Percentiles rank a stretch among this genome's conserved stretches.
These are phyloP conservation scores for Leccinum ponderosum DNA, from an alignment of 1,284 basidiomycete species.

Conservation along the genomic window DNA sequence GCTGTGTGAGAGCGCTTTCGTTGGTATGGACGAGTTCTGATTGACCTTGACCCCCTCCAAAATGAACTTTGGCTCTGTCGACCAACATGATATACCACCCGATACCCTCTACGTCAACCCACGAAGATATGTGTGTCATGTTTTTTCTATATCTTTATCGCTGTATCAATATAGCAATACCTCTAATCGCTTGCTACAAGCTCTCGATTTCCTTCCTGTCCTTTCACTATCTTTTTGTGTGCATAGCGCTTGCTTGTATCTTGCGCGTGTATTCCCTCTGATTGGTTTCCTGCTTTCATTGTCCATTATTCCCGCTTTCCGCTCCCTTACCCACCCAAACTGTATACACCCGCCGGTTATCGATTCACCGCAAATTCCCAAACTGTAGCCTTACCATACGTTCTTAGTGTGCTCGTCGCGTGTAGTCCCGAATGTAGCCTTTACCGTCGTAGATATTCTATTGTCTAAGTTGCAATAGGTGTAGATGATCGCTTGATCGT, in stretches of 20 bases:
- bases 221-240: not conserved
- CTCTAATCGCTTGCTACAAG: not conserved
- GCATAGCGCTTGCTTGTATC: not conserved
- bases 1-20: conserved; percentile 17
- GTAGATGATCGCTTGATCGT: not conserved
- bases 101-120: conserved; percentile 7
- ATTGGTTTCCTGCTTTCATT: not conserved
- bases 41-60: not conserved
- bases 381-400: not conserved
- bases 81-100: not conserved
- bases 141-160: not conserved
- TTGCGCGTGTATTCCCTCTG: not conserved
- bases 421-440: not conserved
- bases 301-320: not conserved
- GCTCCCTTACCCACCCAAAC: not conserved
- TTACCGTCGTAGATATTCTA: not conserved
- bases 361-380: not conserved
- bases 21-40: conserved; percentile 9
- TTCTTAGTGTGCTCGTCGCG: not conserved
- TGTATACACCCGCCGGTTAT: not conserved
- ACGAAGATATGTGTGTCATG: not conserved
- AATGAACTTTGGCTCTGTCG: not conserved
- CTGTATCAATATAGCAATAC: conserved; percentile 12
- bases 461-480: not conserved
- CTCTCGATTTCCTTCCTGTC: not conserved